Percentiles rank a stretch among this genome's conserved stretches.
Conservation (phyloP, 352 stramenopile species). For the Phytophthora macrochlamydospora region DNA sequence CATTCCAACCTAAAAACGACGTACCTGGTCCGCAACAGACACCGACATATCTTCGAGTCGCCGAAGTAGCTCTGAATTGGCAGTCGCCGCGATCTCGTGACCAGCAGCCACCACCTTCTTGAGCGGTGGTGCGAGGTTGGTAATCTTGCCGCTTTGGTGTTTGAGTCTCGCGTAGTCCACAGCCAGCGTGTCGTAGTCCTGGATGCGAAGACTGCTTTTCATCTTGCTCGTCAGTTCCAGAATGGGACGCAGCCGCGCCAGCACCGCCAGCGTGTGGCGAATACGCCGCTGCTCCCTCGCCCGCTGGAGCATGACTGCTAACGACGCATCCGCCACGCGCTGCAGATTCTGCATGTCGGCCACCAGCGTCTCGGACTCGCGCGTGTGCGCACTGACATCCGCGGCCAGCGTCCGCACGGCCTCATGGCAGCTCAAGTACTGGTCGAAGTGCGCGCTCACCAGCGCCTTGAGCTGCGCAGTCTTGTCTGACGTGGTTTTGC, state of each 20-base stretch:
- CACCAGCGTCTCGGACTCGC: conserved; percentile 58
- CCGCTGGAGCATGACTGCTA: conserved; percentile 80
- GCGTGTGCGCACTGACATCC: conserved; percentile 66
- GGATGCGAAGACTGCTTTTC: conserved; percentile 62
- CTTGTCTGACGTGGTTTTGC: conserved; percentile 81
- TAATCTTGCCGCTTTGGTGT: conserved; percentile 62
- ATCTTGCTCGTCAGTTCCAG: conserved; percentile 82
- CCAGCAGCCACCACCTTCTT: conserved; percentile 62
- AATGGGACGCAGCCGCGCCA: conserved; percentile 67
- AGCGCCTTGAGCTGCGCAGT: conserved; percentile 85
- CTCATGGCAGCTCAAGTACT: conserved; percentile 86
- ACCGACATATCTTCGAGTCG: conserved; percentile 68
- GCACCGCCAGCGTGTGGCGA: conserved; percentile 72
- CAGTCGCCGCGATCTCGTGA: conserved; percentile 61
- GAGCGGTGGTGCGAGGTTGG: conserved; percentile 51
- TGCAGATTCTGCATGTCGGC: conserved; percentile 63
- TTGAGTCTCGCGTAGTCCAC: conserved; percentile 78
- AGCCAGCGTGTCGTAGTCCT: conserved; percentile 76
- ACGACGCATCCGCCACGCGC: conserved; percentile 61
- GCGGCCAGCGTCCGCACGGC: conserved; percentile 64
- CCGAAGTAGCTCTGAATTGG: conserved; percentile 65
- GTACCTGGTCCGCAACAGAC: conserved; percentile 63
- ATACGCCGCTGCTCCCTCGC: conserved; percentile 79
- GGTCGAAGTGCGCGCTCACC: conserved; percentile 82
- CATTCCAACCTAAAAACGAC: conserved; percentile 1